A percentile compares a stretch with the other conserved stretches of the same genome.
These are phyloP conservation scores for Fusarium anguioides DNA, from an alignment of 2,329 filamentous ascomycete species.

Conservation along the genomic window DNA sequence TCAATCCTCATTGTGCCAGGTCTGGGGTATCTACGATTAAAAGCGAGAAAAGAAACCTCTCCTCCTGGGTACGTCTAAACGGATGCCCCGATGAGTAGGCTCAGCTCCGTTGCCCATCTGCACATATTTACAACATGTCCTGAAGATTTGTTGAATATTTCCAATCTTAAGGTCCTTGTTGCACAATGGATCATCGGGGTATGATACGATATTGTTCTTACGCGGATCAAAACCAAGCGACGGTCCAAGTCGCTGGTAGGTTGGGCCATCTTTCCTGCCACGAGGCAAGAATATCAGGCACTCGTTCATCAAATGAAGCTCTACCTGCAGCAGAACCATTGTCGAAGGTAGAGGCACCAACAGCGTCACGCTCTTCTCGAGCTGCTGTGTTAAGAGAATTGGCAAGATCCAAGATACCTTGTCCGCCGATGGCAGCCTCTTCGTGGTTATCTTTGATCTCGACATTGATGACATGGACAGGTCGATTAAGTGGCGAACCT, in stretches of 20 bases:
- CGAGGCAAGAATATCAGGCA: constrained; percentile 88
- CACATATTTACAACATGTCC: background rate
- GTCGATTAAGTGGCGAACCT: constrained; percentile 86
- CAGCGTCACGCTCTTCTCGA: constrained; percentile 75
- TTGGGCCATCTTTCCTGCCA: constrained; percentile 98
- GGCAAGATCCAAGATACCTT: constrained; percentile 91
- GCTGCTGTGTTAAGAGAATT: constrained; percentile 85
- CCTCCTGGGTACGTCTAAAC: background rate
- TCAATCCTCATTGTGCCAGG: background rate
- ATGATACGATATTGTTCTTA: background rate
- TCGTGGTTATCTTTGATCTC: constrained; percentile 99
- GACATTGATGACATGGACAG: constrained; percentile 97
- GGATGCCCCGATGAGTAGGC: background rate
- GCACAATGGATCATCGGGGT: background rate
- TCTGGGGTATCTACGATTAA: constrained; percentile 18
- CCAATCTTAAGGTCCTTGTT: background rate
- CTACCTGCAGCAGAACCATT: constrained; percentile 74
- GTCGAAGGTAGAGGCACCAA: constrained; percentile 75
- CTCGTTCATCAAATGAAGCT: constrained; percentile 87
- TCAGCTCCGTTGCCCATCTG: background rate
- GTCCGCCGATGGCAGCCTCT: constrained; percentile 89
- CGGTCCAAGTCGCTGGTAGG: constrained; percentile 90
- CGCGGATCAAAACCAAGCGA: constrained; percentile 83
- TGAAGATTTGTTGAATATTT: background rate
- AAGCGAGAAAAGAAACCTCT: background rate